Evolutionary conservation across 1,284 basidiomycete species (phyloP).

Genomic region (Leccinum subrobustum): DNA sequence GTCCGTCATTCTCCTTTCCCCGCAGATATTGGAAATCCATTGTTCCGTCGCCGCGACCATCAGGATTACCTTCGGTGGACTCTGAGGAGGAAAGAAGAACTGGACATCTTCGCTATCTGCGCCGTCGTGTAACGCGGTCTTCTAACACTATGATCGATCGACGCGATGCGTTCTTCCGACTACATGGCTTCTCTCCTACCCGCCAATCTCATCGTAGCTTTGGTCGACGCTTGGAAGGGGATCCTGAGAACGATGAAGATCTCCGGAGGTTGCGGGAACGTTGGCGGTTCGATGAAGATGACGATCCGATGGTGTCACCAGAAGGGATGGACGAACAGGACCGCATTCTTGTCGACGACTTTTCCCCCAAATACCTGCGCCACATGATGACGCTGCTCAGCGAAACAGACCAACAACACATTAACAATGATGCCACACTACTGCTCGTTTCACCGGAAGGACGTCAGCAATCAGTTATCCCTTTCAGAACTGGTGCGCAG

Average conservation of each 20-base stretch:
- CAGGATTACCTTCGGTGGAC: constrained; percentile 35
- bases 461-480: constrained; percentile 36
- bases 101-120: constrained; percentile 53
- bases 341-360: constrained; percentile 69
- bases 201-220: constrained; percentile 13
- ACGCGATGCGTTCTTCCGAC: constrained; percentile 40
- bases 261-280: constrained; percentile 51
- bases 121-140: constrained; percentile 77
- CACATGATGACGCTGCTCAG: constrained; percentile 54
- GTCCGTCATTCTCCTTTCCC: constrained; percentile 44
- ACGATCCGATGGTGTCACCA: constrained; percentile 53
- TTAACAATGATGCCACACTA: constrained; percentile 47
- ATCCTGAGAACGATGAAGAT: constrained; percentile 40
- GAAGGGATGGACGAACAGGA: constrained; percentile 70
- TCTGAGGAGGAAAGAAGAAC: constrained; percentile 32
- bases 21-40: constrained; percentile 66
- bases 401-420: constrained; percentile 43
- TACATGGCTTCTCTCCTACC: constrained; percentile 27
- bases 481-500: constrained; percentile 37
- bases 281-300: constrained; percentile 72
- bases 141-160: constrained; percentile 82
- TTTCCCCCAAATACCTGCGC: constrained; percentile 56
- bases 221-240: constrained; percentile 24
- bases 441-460: constrained; percentile 39
- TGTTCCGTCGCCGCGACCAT: constrained; percentile 37